Base-by-base conservation (phyloP, 306 rosid genomes). In the Spatholobus suberectus region DNA sequence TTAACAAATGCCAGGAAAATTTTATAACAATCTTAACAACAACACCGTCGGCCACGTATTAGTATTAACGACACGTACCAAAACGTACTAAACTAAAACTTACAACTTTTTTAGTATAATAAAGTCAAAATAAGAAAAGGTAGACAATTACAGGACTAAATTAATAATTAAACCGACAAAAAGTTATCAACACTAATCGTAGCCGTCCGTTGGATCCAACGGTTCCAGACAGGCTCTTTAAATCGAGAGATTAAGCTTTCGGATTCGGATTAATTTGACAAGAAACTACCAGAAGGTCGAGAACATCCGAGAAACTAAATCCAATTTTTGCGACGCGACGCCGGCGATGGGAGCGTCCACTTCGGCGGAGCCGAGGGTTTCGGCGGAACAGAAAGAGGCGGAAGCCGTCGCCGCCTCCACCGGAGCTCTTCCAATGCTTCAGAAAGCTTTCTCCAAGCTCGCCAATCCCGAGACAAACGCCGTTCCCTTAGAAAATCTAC, bases 401-500 rank as follows among this genome's bases (percentile, higher is more conserved):
- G 99, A 96, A 83, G 12, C 73, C 66, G 66, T 86, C 34, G 97
- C 98, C 8, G 81, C 91, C 38, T 92, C 98, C 52, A 84, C 85
- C 11, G 98, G 99, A 49, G 94, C 91, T 88, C 97, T 96, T 65
- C 92, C 94, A 11, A 26, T 89, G 75, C 98, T 96, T 76, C 90
- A 90, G 59, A 88, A 80, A 71, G 86, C 90, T 29, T 96, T 96
- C 88, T 87, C 94, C 67, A 79, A 87, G 23, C 88, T 96, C 51
- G 87, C 90, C 20, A 82, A 88, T 83, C 90, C 93, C 55, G 86
- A 93, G 46, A 85, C 90, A 7, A 76, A 81, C 65, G 78, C 86
- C 38, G 69, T 93, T 66, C 89, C 97, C n/a, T 32, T 76, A 5
- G 78, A 89, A 52, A 85, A 82, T 52, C 83, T 96, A 0, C 87